Evolutionary conservation across 805 yeast species (phyloP).

Genomic region (Pachysolen tannophilus): DNA sequence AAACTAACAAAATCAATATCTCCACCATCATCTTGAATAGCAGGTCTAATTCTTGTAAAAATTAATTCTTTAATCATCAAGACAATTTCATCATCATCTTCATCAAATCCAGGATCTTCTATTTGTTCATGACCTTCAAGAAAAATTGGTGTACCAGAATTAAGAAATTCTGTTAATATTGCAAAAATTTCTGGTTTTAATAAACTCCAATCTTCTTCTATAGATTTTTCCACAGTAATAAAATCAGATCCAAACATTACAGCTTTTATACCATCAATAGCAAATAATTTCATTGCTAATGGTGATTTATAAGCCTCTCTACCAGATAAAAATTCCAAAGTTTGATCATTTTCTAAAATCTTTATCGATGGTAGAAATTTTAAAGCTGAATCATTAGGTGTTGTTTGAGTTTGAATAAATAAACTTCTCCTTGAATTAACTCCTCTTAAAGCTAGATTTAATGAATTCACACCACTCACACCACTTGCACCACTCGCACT

Average conservation of each 20-base stretch:
- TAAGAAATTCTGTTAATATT: constrained; percentile 45
- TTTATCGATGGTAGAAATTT: constrained; percentile 73
- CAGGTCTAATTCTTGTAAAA: constrained; percentile 93
- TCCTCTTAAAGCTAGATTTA: too few relatives aligned
- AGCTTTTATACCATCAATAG: constrained; percentile 67
- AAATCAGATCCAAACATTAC: constrained; percentile 80
- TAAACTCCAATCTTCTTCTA: constrained; percentile 48
- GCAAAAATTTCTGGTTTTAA: constrained; percentile 63
- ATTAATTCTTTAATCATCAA: constrained; percentile 87
- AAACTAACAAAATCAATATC: constrained; percentile 86
- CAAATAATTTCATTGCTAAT: constrained; percentile 64
- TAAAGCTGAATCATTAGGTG: constrained; percentile 82
- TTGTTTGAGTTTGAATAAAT: constrained; percentile 75
- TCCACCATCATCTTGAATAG: constrained; percentile 98
- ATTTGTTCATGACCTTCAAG: constrained; percentile 27
- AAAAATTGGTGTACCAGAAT: constrained; percentile 50
- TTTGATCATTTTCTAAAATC: constrained; percentile 56
- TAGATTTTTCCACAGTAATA: constrained; percentile 66
- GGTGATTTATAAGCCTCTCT: constrained; percentile 74
- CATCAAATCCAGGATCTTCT: constrained; percentile 29
- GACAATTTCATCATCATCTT: constrained; percentile 72
- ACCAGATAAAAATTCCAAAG: constrained; percentile 66
- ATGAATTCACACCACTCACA: too few relatives aligned
- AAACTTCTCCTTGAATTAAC: too few relatives aligned
- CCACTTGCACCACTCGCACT: too few relatives aligned